Conservation (phyloP, 768 basidiomycete genomes). For the Naganishia vishniacii region DNA sequence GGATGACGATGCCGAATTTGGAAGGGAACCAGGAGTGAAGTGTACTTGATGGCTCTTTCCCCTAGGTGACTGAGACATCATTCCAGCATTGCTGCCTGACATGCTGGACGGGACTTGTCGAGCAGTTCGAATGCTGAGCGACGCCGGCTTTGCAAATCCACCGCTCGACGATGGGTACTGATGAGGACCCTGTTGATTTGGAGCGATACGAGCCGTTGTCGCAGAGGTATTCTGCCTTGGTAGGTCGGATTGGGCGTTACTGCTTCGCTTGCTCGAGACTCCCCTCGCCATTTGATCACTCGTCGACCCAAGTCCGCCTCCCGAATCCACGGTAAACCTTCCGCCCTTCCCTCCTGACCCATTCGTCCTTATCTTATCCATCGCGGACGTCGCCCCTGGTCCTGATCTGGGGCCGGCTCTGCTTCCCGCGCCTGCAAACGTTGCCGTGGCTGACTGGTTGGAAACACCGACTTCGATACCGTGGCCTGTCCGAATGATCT, state of each 20-base stretch:
- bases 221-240: neutral
- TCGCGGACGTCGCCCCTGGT: neutral
- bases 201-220: neutral
- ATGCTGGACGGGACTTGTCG: neutral
- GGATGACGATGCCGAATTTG: slow-evolving; percentile 9
- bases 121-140: neutral
- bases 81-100: neutral
- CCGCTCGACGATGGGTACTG: neutral
- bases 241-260: neutral
- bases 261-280: neutral
- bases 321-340: slow-evolving; percentile 13
- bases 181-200: neutral
- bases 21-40: neutral
- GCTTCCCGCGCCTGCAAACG: neutral
- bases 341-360: slow-evolving; percentile 6
- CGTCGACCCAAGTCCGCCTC: neutral
- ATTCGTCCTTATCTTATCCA: slow-evolving; percentile 22
- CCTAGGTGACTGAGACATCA: slow-evolving; percentile 4
- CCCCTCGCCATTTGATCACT: neutral
- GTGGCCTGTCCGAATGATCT: slow-evolving; percentile 8
- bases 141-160: slow-evolving; percentile 4
- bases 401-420: neutral
- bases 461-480: slow-evolving; percentile 10
- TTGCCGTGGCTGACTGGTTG: neutral
- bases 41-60: slow-evolving; percentile 1